These are phyloP conservation scores for Schizophyllum amplum DNA, from an alignment of 1,284 basidiomycete genomes.

Conservation along the genomic window DNA sequence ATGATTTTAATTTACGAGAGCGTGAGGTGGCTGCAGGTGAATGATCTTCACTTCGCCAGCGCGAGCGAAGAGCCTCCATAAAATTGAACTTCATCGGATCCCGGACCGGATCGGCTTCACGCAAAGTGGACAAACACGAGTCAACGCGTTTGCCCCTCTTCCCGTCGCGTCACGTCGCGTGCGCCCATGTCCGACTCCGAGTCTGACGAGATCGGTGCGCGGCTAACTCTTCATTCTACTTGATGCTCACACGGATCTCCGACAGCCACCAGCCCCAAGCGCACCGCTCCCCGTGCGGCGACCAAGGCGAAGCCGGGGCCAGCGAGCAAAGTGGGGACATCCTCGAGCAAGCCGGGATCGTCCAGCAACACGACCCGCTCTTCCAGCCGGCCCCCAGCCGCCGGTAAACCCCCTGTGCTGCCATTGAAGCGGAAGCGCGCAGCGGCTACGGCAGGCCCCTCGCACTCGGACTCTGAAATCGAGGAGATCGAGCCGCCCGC, in stretches of 20 bases:
- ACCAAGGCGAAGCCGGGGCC: not conserved
- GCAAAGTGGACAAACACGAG: not conserved
- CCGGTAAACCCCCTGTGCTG: not conserved
- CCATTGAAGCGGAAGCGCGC: not conserved
- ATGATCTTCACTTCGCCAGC: too few species aligned
- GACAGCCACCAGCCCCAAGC: not conserved
- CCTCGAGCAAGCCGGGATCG: too few species aligned
- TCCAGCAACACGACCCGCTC: not conserved
- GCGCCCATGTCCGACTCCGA: not conserved
- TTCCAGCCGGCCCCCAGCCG: not conserved
- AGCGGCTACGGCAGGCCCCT: not conserved
- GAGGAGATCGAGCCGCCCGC: not conserved
- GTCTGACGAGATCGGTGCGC: not conserved
- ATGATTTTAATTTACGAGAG: too few species aligned
- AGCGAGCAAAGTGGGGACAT: too few species aligned
- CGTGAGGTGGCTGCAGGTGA: too few species aligned
- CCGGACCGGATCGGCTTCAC: not conserved
- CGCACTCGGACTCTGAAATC: not conserved
- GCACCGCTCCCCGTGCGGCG: too few species aligned
- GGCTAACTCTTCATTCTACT: not conserved
- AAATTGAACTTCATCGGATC: too few species aligned
- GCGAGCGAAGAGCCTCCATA: too few species aligned
- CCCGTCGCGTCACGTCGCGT: not conserved
- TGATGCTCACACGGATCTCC: not conserved
- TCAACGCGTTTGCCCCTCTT: not conserved